Percentiles rank a stretch among this genome's conserved stretches.
phyloP scores from a whole-genome alignment of 345 rosid species.

The Erysimum cheiranthoides region DNA sequence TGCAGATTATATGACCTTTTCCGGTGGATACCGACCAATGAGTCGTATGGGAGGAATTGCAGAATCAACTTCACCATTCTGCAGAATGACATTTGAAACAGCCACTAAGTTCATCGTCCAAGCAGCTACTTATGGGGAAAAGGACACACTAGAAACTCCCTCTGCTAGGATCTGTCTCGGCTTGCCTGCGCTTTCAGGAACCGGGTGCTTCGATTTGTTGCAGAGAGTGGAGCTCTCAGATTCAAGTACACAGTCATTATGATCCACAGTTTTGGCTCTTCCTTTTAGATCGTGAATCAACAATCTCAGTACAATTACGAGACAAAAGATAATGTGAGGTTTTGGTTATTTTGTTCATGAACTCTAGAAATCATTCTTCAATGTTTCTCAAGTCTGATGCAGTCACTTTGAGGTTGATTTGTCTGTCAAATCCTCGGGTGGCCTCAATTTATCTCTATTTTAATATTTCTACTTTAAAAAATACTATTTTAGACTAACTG shows the following conservation, averaged over 20 bases:
- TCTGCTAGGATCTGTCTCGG: conserved; percentile 93
- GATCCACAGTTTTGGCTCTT: not conserved
- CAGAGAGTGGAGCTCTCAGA: conserved; percentile 53
- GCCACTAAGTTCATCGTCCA: conserved; percentile 93
- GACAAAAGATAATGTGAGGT: not conserved
- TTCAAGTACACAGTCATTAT: not conserved
- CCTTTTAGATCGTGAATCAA: not conserved
- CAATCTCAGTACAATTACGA: not conserved
- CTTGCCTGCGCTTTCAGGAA: conserved; percentile 86
- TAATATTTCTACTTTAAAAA: not conserved
- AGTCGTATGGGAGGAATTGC: conserved; percentile 89
- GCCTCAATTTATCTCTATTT: conserved; percentile 7
- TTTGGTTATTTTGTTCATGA: not conserved
- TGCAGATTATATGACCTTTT: conserved; percentile 91
- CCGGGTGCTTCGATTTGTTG: conserved; percentile 88
- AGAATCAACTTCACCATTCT: conserved; percentile 76
- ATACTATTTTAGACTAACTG: not conserved
- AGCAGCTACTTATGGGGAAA: conserved; percentile 74
- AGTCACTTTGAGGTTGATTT: too few species aligned
- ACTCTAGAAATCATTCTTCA: too few species aligned
- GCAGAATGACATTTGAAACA: conserved; percentile 93
- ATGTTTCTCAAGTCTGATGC: too few species aligned
- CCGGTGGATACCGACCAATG: conserved; percentile 90
- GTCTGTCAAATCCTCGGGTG: too few species aligned
- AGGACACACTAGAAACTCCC: conserved; percentile 77